These are phyloP conservation scores for Elsinoe batatas DNA, from an alignment of 2,329 filamentous ascomycete genomes.

Conservation along the genomic window DNA sequence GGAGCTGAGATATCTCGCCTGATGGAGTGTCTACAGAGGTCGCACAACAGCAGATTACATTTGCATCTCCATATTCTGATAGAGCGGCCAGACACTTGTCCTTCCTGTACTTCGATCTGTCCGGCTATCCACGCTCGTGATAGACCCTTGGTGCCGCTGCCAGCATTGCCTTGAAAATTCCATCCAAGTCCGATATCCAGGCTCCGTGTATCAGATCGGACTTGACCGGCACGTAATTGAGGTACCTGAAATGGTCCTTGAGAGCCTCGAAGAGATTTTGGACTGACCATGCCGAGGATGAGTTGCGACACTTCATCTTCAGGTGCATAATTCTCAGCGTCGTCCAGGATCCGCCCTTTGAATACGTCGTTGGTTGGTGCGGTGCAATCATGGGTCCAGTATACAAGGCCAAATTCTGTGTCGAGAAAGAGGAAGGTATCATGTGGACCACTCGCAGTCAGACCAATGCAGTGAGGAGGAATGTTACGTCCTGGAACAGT, in stretches of 20 bases:
- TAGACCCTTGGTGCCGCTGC: background rate
- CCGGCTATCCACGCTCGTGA: slow-evolving; percentile 13
- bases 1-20: no score
- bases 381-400: background rate
- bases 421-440: background rate
- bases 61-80: no score
- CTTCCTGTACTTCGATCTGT: background rate
- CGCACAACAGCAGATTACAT: no score
- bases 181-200: background rate
- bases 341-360: background rate
- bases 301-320: background rate
- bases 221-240: background rate
- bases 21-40: no score
- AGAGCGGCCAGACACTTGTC: background rate
- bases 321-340: background rate
- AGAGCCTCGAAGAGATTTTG: background rate
- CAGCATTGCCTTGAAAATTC: no score
- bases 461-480: background rate
- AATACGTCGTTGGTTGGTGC: background rate
- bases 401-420: background rate
- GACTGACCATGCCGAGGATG: background rate
- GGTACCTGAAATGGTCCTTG: background rate
- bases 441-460: background rate
- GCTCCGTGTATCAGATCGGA: background rate
- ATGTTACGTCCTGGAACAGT: background rate